Conservation (phyloP, 2,329 filamentous ascomycete genomes). For the Bisporella sp. region DNA sequence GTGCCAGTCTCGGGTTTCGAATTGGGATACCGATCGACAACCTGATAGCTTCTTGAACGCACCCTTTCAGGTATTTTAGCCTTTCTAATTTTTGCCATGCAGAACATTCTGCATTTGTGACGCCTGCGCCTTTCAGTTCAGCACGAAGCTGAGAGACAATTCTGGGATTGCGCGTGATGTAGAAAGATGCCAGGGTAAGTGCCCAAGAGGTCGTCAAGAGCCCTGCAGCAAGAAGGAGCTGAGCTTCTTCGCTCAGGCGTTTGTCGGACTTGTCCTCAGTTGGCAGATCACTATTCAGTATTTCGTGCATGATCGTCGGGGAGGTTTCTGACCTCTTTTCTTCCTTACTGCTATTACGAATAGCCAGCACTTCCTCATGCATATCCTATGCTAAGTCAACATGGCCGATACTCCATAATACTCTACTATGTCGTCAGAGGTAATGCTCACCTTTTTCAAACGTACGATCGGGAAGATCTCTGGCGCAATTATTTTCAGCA, state of each 20-base stretch:
- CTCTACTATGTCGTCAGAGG: too few species aligned
- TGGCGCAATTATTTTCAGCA: constrained; percentile 13
- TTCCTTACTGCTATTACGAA: constrained; percentile 2
- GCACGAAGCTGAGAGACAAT: constrained; percentile 21
- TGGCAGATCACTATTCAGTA: constrained; percentile 5
- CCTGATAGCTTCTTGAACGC: constrained; percentile 25
- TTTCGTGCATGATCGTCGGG: constrained; percentile 13
- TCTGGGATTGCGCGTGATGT: constrained; percentile 21
- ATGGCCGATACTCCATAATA: too few species aligned
- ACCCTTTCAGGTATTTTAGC: constrained; percentile 28
- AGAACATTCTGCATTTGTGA: constrained; percentile 20
- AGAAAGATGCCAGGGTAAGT: constrained; percentile 27
- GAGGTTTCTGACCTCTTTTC: constrained; percentile 6
- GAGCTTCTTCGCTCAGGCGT: constrained; percentile 20
- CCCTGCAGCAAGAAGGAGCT: constrained; percentile 22
- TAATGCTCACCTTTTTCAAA: neutral
- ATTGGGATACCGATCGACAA: too few species aligned
- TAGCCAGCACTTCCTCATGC: constrained; percentile 5
- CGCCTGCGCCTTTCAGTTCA: constrained; percentile 26
- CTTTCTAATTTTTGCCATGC: constrained; percentile 25
- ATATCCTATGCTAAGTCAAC: neutral
- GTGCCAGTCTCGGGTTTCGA: too few species aligned
- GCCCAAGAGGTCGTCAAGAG: constrained; percentile 30
- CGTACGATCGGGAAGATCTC: constrained; percentile 8
- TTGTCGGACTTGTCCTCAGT: constrained; percentile 1